Evolutionary conservation across 805 yeast species (phyloP).

Genomic region (Wickerhamiella allomyrinae): DNA sequence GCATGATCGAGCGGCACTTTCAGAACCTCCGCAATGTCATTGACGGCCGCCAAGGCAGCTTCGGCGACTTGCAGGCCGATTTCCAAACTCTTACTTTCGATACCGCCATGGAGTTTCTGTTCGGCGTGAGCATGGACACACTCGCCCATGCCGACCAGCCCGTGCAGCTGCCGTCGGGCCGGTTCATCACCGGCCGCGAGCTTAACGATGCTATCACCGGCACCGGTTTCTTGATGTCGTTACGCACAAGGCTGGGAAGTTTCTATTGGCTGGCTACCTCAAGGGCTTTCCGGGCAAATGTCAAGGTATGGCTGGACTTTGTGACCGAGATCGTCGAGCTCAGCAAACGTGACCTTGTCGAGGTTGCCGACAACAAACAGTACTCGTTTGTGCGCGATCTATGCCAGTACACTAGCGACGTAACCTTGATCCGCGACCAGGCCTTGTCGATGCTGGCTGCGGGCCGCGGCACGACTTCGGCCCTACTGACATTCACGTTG

Average conservation of each 20-base stretch:
- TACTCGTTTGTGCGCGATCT: slow-evolving; percentile 18
- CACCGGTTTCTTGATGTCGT: slow-evolving; percentile 12
- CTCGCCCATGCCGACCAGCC: slow-evolving; percentile 7
- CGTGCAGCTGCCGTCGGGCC: not conserved
- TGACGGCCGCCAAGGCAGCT: not conserved
- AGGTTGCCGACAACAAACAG: slow-evolving; percentile 1
- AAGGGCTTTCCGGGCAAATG: slow-evolving; percentile 23
- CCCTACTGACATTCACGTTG: slow-evolving; percentile 28
- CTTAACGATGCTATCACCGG: slow-evolving; percentile 14
- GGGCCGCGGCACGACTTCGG: slow-evolving; percentile 35
- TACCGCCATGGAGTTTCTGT: slow-evolving; percentile 24
- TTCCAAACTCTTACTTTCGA: slow-evolving; percentile 23
- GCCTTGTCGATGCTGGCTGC: slow-evolving; percentile 31
- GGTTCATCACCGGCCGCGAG: slow-evolving; percentile 1
- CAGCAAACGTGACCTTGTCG: slow-evolving; percentile 21
- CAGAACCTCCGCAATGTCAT: slow-evolving; percentile 8
- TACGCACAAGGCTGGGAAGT: slow-evolving; percentile 13
- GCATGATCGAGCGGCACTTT: slow-evolving; percentile 19
- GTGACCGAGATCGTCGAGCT: slow-evolving; percentile 29
- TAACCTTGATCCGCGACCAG: slow-evolving; percentile 30
- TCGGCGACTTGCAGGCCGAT: not conserved
- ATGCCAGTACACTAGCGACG: slow-evolving; percentile 17
- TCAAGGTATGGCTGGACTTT: slow-evolving; percentile 22
- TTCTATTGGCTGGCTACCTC: slow-evolving; percentile 14
- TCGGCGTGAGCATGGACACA: slow-evolving; percentile 21